Conservation (phyloP, 1,139 yeast species). For the Magnusiomyces tetraspermus region DNA sequence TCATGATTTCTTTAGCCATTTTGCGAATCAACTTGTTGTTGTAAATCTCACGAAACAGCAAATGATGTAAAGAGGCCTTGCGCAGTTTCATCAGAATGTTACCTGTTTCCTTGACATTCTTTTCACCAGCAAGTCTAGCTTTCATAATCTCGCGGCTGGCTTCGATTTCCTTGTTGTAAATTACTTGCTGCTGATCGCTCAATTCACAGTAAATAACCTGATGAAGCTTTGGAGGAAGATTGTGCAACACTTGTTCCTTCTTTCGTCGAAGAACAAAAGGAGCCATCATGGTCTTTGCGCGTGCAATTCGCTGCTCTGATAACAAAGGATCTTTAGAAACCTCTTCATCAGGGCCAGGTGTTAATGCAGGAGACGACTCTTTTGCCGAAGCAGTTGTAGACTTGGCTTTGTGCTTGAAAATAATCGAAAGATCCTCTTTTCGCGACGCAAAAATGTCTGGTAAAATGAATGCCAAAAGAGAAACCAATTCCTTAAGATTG, state of each 20-base stretch:
- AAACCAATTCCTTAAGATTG: slow-evolving; percentile 79
- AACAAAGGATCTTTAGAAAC: slow-evolving; percentile 44
- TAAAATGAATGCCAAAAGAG: slow-evolving; percentile 79
- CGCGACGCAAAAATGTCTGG: slow-evolving; percentile 75
- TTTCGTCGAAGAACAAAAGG: slow-evolving; percentile 91
- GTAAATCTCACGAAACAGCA: slow-evolving; percentile 68
- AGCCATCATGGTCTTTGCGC: slow-evolving; percentile 97
- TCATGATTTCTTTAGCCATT: slow-evolving; percentile 74
- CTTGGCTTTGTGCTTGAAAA: slow-evolving; percentile 76
- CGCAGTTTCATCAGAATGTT: slow-evolving; percentile 90
- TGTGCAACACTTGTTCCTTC: slow-evolving; percentile 82
- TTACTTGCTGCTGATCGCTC: slow-evolving; percentile 44
- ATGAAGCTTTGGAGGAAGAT: slow-evolving; percentile 70
- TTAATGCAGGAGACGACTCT: slow-evolving; percentile 14
- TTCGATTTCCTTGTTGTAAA: slow-evolving; percentile 53
- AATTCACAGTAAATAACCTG: slow-evolving; percentile 56
- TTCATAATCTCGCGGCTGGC: slow-evolving; percentile 42
- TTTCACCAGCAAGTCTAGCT: slow-evolving; percentile 36
- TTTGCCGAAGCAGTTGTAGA: slow-evolving; percentile 39
- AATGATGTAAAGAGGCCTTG: slow-evolving; percentile 93
- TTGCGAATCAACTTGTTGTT: slow-evolving; percentile 43
- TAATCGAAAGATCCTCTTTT: slow-evolving; percentile 69
- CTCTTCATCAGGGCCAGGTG: slow-evolving; percentile 40
- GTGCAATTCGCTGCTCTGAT: slow-evolving; percentile 81
- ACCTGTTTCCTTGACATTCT: slow-evolving; percentile 35